A percentile compares a stretch with the other conserved stretches of the same genome.
Evolutionary conservation across 108 stramenopile species (phyloP).

Genomic region (Cyclostephanos invisitatus): DNA sequence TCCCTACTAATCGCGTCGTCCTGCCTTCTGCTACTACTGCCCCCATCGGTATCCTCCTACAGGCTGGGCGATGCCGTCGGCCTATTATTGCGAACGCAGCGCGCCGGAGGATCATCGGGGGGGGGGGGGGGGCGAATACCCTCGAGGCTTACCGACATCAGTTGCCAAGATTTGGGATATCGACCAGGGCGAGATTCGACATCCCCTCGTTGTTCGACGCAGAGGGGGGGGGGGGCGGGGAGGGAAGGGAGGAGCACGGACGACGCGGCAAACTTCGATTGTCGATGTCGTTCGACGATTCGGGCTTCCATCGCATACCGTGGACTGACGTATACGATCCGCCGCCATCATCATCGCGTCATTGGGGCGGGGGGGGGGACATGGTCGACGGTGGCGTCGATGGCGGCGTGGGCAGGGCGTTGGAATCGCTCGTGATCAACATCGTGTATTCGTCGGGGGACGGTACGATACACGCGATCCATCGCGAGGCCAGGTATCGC

Average conservation of each 20-base stretch:
- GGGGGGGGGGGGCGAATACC: background rate
- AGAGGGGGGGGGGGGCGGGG: background rate
- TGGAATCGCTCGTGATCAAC: conserved; percentile 27
- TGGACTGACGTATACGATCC: conserved; percentile 36
- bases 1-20: too few species aligned
- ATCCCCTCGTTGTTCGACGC: conserved; percentile 9
- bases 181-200: conserved; percentile 36
- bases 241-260: background rate
- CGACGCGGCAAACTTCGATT: conserved; percentile 4
- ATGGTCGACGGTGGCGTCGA: background rate
- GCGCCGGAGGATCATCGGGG: too few species aligned
- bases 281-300: conserved; percentile 37
- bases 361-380: too few species aligned
- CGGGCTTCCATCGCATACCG: conserved; percentile 42
- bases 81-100: conserved; percentile 32
- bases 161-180: conserved; percentile 43
- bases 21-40: too few species aligned
- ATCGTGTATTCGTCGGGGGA: conserved; percentile 44
- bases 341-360: background rate
- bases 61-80: conserved; percentile 44
- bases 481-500: conserved; percentile 26
- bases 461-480: conserved; percentile 41
- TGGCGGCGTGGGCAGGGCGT: conserved; percentile 3
- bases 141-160: conserved; percentile 48
- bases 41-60: background rate